Percentiles rank a stretch among this genome's conserved stretches.
These are phyloP conservation scores for Mediolabrus comicus DNA, from an alignment of 108 stramenopile genomes.

Conservation along the genomic window DNA sequence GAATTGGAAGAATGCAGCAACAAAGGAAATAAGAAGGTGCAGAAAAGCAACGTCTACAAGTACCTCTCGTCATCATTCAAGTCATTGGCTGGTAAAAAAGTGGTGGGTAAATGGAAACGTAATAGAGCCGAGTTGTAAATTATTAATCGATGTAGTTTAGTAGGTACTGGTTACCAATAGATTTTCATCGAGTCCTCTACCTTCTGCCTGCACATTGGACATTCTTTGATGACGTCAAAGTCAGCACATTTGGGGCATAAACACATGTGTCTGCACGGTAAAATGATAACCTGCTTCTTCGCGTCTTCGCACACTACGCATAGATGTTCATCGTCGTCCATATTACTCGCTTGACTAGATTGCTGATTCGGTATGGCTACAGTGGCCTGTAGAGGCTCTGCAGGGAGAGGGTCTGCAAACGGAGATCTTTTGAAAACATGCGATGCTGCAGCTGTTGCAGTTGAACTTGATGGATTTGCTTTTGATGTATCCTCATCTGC, in stretches of 20 bases:
- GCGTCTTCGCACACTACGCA: conserved; percentile 45
- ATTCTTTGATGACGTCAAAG: conserved; percentile 29
- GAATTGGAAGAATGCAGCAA: conserved; percentile 10
- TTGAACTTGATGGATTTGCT: neutral
- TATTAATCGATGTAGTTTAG: too few species aligned
- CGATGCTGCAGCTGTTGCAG: neutral
- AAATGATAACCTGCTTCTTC: conserved; percentile 29
- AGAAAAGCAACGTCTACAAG: conserved; percentile 42
- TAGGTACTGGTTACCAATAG: conserved; percentile 32
- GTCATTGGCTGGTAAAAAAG: conserved; percentile 43
- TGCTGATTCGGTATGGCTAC: too few species aligned
- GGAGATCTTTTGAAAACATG: conserved; percentile 20
- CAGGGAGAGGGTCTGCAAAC: too few species aligned
- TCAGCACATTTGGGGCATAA: conserved; percentile 27
- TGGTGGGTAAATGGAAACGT: conserved; percentile 57
- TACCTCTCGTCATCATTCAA: conserved; percentile 43
- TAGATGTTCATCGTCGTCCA: conserved; percentile 26
- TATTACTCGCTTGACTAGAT: neutral
- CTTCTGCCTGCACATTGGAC: conserved; percentile 41
- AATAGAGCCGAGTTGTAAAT: conserved; percentile 49
- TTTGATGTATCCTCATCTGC: neutral
- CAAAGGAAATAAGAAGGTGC: conserved; percentile 13
- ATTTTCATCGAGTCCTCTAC: conserved; percentile 34
- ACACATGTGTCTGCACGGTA: conserved; percentile 46
- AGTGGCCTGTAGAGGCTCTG: too few species aligned